Base-by-base conservation (phyloP, 257 asterid genomes). In the Nicotiana tabacum region DNA sequence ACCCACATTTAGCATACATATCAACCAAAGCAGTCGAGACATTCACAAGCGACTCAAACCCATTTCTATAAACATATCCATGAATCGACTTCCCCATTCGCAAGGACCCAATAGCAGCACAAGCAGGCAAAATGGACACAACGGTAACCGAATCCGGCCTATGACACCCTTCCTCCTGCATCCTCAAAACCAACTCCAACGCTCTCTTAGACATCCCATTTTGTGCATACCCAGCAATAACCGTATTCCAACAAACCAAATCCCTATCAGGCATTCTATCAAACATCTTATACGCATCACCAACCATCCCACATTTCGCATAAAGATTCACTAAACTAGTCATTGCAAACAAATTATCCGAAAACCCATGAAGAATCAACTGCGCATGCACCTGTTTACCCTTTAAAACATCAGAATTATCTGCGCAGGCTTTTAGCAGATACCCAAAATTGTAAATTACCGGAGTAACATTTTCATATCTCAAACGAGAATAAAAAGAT, bases 1-100 rank as follows among this genome's bases (percentile, higher is more conserved):
- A 77, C 77, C 96, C 97, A 84, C 99, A 94, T 86, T 96, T 96
- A 1, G 95, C 95, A 80, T 96, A 96, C 98, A 96, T 93, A 84
- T 92, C 95, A 61, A 96, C 86, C 85, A 96, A 84, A 21, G 99
- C 92, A 76, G 98, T 93, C 11, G 87, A 87, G 55, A 96, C 93
- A 84, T 96, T 92, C 33, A 91, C 97, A 83, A 85, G 90, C 1
- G 90, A 89, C 29, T 89, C 92, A 15, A 90, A 81, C 32, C 92
- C 91, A 13, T 69, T 86, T 85, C 95, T 89, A 32, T 90, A 10
- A 15, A 82, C 91, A 81, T 89, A 93, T 1, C 92, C 96, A 77
- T 96, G 99, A 65, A 96, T 77, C 32, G 92, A 86, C 77, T 77
- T 90, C 67, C 99, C 99, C 48, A 86, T 53, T 84, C 76, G 87